These are phyloP conservation scores for Phytophthora foliorum DNA, from an alignment of 352 stramenopile species.

Conservation along the genomic window DNA sequence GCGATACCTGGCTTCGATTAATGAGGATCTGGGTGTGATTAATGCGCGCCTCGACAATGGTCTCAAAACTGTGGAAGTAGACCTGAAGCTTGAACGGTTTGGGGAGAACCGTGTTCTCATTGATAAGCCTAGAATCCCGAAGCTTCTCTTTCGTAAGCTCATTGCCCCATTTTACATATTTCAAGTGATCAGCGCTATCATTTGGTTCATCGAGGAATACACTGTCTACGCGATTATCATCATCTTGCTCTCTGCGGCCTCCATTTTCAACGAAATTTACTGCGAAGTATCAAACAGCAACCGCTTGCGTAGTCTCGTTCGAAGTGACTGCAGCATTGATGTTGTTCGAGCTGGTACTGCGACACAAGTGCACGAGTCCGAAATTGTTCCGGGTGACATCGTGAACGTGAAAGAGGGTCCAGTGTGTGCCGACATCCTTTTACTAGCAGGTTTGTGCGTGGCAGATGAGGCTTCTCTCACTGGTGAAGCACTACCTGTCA, in stretches of 20 bases:
- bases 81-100: constrained; percentile 43
- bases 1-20: constrained; percentile 56
- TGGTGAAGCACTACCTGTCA: constrained; percentile 50
- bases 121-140: constrained; percentile 41
- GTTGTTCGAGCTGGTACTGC: constrained; percentile 32
- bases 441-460: constrained; percentile 56
- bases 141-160: constrained; percentile 61
- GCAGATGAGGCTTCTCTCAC: constrained; percentile 63
- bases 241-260: constrained; percentile 50
- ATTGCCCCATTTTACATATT: constrained; percentile 75
- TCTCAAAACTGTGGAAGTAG: constrained; percentile 26
- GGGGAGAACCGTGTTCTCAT: constrained; percentile 65
- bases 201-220: constrained; percentile 66
- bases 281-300: constrained; percentile 56
- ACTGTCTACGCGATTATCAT: constrained; percentile 61
- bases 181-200: constrained; percentile 57
- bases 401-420: constrained; percentile 43
- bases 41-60: constrained; percentile 37
- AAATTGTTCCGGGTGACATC: constrained; percentile 66
- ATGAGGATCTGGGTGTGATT: constrained; percentile 46
- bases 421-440: constrained; percentile 57
- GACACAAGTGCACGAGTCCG: constrained; percentile 38
- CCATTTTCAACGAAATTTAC: constrained; percentile 62
- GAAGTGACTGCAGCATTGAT: constrained; percentile 41
- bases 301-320: constrained; percentile 50